Evolutionary conservation across 805 yeast genomes (phyloP), one percentile per base, ranked within the genome.

Genomic region (Brettanomyces sp.): DNA sequence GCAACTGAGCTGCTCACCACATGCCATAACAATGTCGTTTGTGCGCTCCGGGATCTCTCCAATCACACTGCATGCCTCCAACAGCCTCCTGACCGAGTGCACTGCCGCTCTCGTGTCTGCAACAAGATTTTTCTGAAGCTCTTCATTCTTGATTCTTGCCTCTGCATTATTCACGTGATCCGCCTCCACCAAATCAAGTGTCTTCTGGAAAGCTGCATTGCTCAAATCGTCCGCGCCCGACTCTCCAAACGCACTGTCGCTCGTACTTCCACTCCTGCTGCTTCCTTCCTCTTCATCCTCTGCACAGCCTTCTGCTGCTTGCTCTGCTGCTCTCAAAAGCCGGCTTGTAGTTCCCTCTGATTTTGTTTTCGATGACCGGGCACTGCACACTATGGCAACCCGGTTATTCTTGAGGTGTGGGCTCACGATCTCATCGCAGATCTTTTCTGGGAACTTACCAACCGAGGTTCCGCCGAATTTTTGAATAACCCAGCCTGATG

Each of bases 401-500:
- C 82, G 74, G 53, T 73, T 73, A 41, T 68, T 66, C 36, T 74
- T 66, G 34, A 80, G 69, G 60, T 79, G 87, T 23, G 71, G 77
- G 57, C 79, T 79, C 42, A 93, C 85, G 42, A 93, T 88, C 53
- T 88, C 86, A 49, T 85, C 84, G 25, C 88, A 89, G 46, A 93
- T 93, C 52, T 82, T 76, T 44, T 75, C 80, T 8, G 96, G 86
- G 64, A 93, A 90, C 63, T 93, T 93, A 22, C 99, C 99, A 32
- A 93, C 96, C 41, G 93, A 82, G 13, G 99, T 93, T 45, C 99
- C 99, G 42, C 99, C 99, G 58, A 87, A 93, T 65, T 93, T 93
- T 64, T 93, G 99, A 5, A 93, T 85, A 3, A 85, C 64, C 90
- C 91, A 83, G 14, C 76, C 76, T 2, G 50, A 24, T 18, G 46